phyloP scores from a whole-genome alignment of 2,329 filamentous ascomycete genomes.

The Aspergillus tanneri region DNA sequence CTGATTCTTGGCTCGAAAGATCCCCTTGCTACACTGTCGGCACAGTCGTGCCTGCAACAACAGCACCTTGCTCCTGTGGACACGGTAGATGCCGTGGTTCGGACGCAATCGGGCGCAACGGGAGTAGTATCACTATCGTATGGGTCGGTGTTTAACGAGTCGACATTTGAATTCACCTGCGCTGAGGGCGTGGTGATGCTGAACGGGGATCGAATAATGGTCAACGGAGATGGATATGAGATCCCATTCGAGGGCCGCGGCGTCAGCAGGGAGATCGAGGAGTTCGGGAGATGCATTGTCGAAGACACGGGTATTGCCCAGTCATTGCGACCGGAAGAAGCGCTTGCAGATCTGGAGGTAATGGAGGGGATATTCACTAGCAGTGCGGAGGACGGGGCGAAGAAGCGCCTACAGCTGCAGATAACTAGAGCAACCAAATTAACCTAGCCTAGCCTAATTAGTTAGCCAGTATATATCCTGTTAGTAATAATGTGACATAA shows the following conservation, averaged over 20 bases:
- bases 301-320: conserved; percentile 42
- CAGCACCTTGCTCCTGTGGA: conserved; percentile 56
- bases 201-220: conserved; percentile 35
- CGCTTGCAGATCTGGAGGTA: conserved; percentile 53
- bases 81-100: conserved; percentile 54
- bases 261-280: conserved; percentile 53
- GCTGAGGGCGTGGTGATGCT: conserved; percentile 53
- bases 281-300: conserved; percentile 52
- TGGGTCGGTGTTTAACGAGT: conserved; percentile 52
- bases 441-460: neutral
- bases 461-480: neutral
- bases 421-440: conserved; percentile 9
- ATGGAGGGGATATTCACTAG: conserved; percentile 39
- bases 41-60: conserved; percentile 52
- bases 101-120: conserved; percentile 48
- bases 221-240: conserved; percentile 40
- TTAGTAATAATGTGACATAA: neutral
- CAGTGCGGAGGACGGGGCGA: conserved; percentile 32
- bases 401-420: conserved; percentile 26
- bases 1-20: conserved; percentile 49
- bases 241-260: conserved; percentile 52
- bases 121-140: conserved; percentile 54
- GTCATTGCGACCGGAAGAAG: conserved; percentile 52
- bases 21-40: conserved; percentile 46
- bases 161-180: conserved; percentile 51